Evolutionary conservation across 2,329 filamentous ascomycete genomes (phyloP), one percentile per base, ranked within the genome.

Genomic region (Epichloe sibirici): DNA sequence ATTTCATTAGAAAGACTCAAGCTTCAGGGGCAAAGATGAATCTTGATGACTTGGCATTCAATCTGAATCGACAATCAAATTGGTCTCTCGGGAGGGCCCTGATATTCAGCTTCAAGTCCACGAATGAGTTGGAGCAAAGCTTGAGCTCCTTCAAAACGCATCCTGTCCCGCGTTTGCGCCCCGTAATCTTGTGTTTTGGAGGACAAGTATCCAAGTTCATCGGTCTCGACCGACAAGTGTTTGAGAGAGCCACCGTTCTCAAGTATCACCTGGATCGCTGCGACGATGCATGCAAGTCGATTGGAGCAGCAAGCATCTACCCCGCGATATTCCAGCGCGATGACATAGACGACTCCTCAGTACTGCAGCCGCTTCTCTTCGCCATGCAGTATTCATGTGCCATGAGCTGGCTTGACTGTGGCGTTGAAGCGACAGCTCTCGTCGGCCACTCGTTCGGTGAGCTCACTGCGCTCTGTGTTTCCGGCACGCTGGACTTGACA

Each of bases 361-460:
- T 51, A 4, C 59, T 76, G 1, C 74, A 76, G 51, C 59, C 67
- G 0, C 57, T 50, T 6, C 58, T 76, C 0, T 69, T 75, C 17
- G 62, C 71, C 3, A 54, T 70, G 4, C 68, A 73, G 57, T 71
- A 70, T 48, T 54, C 70, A 1, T 65, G 48, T 9, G 67, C 68
- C 0, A 57, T 54, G 51, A 53, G 52, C 28, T 71, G 69, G 70
- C 66, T 71, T 0, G 67, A 69, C 46, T 63, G 57, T 12, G 69
- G 71, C 2, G 4, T 60, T 6, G 11, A 56, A 34, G 42, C 52
- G 2, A 46, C 28, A 4, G 52, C 56, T 7, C 6, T 61, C 0
- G 62, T 73, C 0, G 71, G 71, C 3, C 70, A 74, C 54, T 70
- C 65, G 53, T 69, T 72, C 25, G 72, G 72, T 3, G 65, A 74